phyloP scores from a whole-genome alignment of 192 early-diverging fungal genomes.

The Coemansia sp. region DNA sequence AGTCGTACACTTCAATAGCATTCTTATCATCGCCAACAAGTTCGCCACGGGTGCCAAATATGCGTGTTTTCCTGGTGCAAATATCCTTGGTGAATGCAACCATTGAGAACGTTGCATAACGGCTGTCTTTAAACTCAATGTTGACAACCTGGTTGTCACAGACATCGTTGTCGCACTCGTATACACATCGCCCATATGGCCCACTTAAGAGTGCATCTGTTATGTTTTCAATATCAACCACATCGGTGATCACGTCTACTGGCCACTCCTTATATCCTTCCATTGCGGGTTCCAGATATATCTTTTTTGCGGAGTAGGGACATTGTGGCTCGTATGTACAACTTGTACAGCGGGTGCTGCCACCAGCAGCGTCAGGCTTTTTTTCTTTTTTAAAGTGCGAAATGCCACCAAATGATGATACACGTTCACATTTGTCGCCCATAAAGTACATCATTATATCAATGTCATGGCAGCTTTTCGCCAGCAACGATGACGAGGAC shows the following conservation, averaged over 20 bases:
- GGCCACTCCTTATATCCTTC: constrained; percentile 58
- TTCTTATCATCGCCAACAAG: constrained; percentile 57
- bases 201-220: constrained; percentile 50
- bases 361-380: constrained; percentile 62
- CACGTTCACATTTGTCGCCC: constrained; percentile 31
- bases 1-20: constrained; percentile 50
- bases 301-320: constrained; percentile 60
- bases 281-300: constrained; percentile 55
- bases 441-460: constrained; percentile 56
- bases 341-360: constrained; percentile 57
- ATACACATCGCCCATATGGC: constrained; percentile 68
- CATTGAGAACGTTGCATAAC: constrained; percentile 60
- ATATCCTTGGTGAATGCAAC: constrained; percentile 59
- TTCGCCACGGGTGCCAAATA: constrained; percentile 59
- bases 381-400: constrained; percentile 58
- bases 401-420: constrained; percentile 63
- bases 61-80: constrained; percentile 57
- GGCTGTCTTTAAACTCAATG: constrained; percentile 57
- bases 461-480: constrained; percentile 62
- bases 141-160: constrained; percentile 67
- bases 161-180: constrained; percentile 71
- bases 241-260: constrained; percentile 54
- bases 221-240: constrained; percentile 57
- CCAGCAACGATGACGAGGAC: constrained; percentile 63
- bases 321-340: constrained; percentile 60